Evolutionary conservation across 345 rosid species (phyloP), one percentile per base, ranked within the genome.

Genomic region (Gynandropsis gynandra): DNA sequence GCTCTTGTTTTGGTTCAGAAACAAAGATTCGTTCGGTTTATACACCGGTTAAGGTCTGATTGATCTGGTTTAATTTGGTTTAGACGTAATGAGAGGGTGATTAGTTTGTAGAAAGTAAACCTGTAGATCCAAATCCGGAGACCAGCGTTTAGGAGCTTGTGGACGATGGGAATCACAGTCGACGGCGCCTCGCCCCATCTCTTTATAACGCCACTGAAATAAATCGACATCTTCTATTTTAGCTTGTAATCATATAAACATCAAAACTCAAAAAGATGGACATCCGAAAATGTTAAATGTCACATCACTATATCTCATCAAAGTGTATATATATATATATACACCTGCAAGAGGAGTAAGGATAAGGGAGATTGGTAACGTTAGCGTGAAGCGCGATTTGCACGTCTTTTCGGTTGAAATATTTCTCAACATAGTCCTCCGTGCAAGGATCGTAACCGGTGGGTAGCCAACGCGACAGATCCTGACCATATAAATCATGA

Each of bases 71-170:
- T 24, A 24, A 24, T 5, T 5, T 5, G 29, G 29, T 24, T 24
- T 2, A 5, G 29, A 24, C 29, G 5, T 24, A 24, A 24, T 5
- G 4, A 24, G 29, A 24, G 29, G 5, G 29, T 24, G 29, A 24
- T 24, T 24, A 24, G 29, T 24, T 24, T 24, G 8, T 16, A 12
- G n/a, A 24, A 24, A 0, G 31, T 59, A n/a, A n/a, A 85, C 95
- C 95, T 86, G 70, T 76, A 86, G 31, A 86, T 66, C 92, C 88
- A 83, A 20, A 86, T 80, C 15, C 92, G 82, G 19, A 83, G 47
- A 9, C 95, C 86, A 0, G 75, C 78, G 0, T 47, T 12, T 29
- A 65, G 52, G 40, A 83, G 88, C 74, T 86, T 83, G 36, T 45
- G 59, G 43, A 82, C 73, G 51, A 67, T 72, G 48, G 88, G 92